These are phyloP conservation scores for Colletotrichum australisinense DNA, from an alignment of 2,329 filamentous ascomycete genomes.

Conservation along the genomic window DNA sequence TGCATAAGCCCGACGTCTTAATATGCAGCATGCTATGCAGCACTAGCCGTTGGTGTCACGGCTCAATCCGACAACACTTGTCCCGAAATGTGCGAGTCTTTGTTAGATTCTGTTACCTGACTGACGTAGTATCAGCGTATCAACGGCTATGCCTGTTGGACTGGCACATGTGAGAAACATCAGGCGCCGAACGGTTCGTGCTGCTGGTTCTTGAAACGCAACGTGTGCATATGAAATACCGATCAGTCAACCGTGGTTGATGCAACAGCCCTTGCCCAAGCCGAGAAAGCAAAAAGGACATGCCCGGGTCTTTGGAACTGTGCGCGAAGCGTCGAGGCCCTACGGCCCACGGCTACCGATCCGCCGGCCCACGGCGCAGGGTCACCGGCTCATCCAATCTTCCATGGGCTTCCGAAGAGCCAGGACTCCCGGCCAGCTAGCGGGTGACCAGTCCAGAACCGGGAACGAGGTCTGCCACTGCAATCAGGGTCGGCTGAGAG, in stretches of 20 bases:
- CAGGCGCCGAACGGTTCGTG: not conserved
- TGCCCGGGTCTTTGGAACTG: conserved; percentile 22
- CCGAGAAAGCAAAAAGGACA: conserved; percentile 23
- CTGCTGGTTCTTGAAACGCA: conserved; percentile 18
- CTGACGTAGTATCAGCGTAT: not conserved
- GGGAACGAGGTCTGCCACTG: conserved; percentile 15
- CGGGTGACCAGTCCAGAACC: conserved; percentile 27
- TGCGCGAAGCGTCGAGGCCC: not conserved
- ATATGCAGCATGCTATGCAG: conserved; percentile 15
- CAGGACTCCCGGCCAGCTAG: conserved; percentile 19
- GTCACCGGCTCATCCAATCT: conserved; percentile 33
- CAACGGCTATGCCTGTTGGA: not conserved
- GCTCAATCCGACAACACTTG: conserved; percentile 5
- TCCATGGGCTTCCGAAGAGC: conserved; percentile 23
- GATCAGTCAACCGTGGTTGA: conserved; percentile 10
- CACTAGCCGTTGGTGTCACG: conserved; percentile 2
- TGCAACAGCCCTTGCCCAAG: conserved; percentile 6
- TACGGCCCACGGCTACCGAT: conserved; percentile 23
- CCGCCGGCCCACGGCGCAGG: conserved; percentile 26
- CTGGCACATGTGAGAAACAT: conserved; percentile 9
- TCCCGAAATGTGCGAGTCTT: not conserved
- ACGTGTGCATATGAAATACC: conserved; percentile 1
- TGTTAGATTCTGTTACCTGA: not conserved
- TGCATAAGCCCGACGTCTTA: conserved; percentile 27
- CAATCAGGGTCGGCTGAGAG: conserved; percentile 14